A percentile compares a stretch with the other conserved stretches of the same genome.
Conservation (phyloP, 495 filamentous ascomycete species). For the Cercophora newfieldiana region DNA sequence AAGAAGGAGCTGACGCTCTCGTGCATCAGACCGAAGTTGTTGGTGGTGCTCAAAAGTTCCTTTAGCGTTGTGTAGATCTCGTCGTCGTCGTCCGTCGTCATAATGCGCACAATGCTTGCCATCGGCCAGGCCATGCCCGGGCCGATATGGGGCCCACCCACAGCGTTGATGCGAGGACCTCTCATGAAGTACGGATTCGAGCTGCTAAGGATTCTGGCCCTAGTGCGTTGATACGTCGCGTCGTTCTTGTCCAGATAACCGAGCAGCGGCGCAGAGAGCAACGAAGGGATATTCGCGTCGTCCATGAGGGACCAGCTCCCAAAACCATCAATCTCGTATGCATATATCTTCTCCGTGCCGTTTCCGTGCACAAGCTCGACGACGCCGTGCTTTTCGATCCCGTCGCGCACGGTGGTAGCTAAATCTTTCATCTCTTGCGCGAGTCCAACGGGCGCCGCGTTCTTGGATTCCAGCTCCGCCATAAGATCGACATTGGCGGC, state of each 20-base stretch:
- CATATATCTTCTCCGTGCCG: slow-evolving; percentile 40
- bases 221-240: slow-evolving; percentile 51
- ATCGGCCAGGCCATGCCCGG: slow-evolving; percentile 62
- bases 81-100: slow-evolving; percentile 44
- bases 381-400: slow-evolving; percentile 53
- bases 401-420: slow-evolving; percentile 44
- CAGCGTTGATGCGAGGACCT: slow-evolving; percentile 52
- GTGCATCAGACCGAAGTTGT: slow-evolving; percentile 60
- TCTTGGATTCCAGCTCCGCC: slow-evolving; percentile 35
- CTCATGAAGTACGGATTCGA: slow-evolving; percentile 59
- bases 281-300: slow-evolving; percentile 61
- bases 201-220: slow-evolving; percentile 45
- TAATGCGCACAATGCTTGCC: slow-evolving; percentile 50
- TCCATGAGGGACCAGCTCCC: slow-evolving; percentile 57
- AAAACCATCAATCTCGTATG: slow-evolving; percentile 64
- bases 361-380: slow-evolving; percentile 20
- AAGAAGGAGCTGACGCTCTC: slow-evolving; percentile 60
- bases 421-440: slow-evolving; percentile 49
- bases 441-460: background rate
- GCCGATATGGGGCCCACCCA: slow-evolving; percentile 59
- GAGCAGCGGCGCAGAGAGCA: slow-evolving; percentile 55
- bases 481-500: slow-evolving; percentile 51
- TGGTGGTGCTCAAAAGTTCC: slow-evolving; percentile 53
- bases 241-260: slow-evolving; percentile 49
- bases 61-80: slow-evolving; percentile 51